Conservation (phyloP, 1,284 basidiomycete genomes). For the Boletus semigastroideus region DNA sequence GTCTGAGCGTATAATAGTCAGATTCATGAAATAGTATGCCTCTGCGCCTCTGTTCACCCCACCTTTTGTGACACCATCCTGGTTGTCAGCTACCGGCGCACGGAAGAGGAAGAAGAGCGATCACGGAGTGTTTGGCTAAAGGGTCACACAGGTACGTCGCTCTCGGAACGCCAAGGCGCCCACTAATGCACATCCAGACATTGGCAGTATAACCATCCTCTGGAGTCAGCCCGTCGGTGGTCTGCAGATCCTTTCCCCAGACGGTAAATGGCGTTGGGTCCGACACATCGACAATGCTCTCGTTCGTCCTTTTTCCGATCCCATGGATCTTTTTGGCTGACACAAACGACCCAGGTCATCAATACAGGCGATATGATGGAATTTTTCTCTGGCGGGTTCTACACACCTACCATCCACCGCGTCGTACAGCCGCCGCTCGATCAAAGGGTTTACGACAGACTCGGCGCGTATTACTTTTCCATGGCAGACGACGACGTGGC, state of each 20-base stretch:
- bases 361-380: slow-evolving; percentile 51
- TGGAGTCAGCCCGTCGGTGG: neutral
- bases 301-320: neutral
- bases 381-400: slow-evolving; percentile 16
- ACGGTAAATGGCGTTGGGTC: slow-evolving; percentile 26
- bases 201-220: slow-evolving; percentile 40
- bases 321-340: neutral
- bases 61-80: neutral
- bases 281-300: slow-evolving; percentile 17
- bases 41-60: neutral
- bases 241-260: neutral
- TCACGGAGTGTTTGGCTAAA: slow-evolving; percentile 16
- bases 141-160: slow-evolving; percentile 49
- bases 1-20: neutral
- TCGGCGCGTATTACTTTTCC: slow-evolving; percentile 45
- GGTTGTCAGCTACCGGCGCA: neutral
- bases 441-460: slow-evolving; percentile 28
- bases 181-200: slow-evolving; percentile 39
- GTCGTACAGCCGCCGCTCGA: neutral
- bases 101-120: neutral
- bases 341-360: neutral
- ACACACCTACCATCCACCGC: neutral
- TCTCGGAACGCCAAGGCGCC: neutral
- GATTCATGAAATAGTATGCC: slow-evolving; percentile 15
- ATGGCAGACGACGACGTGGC: slow-evolving; percentile 20